A percentile compares a stretch with the other conserved stretches of the same genome.
Evolutionary conservation across 208 protist species (phyloP).

Genomic region (Eutreptiella sp.): DNA sequence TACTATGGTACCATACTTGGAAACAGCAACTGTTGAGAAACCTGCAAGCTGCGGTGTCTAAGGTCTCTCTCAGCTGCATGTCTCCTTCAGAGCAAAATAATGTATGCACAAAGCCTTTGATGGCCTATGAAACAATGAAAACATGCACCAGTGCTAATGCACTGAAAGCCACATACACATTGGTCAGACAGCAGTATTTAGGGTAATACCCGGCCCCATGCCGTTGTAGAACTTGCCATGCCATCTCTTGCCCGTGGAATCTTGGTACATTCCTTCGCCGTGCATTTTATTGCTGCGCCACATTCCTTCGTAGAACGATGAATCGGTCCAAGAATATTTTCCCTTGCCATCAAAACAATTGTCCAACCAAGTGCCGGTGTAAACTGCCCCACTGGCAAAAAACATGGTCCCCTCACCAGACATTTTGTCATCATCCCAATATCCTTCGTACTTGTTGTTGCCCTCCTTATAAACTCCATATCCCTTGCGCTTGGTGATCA

Average conservation of each 20-base stretch:
- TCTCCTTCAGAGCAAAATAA: too few species aligned
- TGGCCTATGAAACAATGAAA: too few species aligned
- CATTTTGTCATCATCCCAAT: conserved; percentile 29
- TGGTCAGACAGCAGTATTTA: too few species aligned
- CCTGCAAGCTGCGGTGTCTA: too few species aligned
- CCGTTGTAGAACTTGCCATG: conserved; percentile 27
- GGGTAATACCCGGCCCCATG: conserved; percentile 26
- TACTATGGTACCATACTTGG: too few species aligned
- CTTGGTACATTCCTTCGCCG: conserved; percentile 29
- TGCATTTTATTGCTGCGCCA: conserved; percentile 25
- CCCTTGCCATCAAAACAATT: conserved; percentile 28
- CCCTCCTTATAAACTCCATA: conserved; percentile 2
- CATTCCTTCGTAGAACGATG: conserved; percentile 11
- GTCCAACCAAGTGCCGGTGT: neutral
- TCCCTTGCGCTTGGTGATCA: conserved; percentile 27
- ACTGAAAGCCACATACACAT: too few species aligned
- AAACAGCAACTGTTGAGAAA: too few species aligned
- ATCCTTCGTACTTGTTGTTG: conserved; percentile 23
- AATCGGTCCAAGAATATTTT: conserved; percentile 25
- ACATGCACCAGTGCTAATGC: too few species aligned
- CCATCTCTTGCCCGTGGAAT: conserved; percentile 19
- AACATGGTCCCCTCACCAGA: conserved; percentile 16
- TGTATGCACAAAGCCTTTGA: too few species aligned
- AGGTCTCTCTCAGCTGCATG: too few species aligned
- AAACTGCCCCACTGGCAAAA: conserved; percentile 21